These are phyloP conservation scores for Alternaria rosae DNA, from an alignment of 2,329 filamentous ascomycete species.

Conservation along the genomic window DNA sequence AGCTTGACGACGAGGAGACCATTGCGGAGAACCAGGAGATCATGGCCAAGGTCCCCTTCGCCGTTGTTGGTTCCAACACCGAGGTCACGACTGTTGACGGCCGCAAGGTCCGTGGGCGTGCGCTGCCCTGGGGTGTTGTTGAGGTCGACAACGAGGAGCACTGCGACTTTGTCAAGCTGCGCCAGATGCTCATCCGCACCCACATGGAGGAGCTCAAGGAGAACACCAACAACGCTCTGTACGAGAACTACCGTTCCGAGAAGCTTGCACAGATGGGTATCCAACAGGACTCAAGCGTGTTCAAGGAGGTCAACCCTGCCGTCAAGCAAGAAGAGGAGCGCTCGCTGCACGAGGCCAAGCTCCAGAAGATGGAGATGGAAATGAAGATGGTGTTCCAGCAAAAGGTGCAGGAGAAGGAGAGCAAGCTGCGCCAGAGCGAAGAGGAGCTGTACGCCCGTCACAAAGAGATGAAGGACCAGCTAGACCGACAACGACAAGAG, in stretches of 20 bases:
- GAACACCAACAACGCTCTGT: constrained; percentile 98
- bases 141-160: constrained; percentile 99
- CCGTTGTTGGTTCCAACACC: constrained; percentile 94
- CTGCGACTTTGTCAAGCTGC: constrained; percentile 99
- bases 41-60: constrained; percentile 99
- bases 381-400: constrained; percentile 99
- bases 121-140: constrained; percentile 98
- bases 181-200: constrained; percentile 99
- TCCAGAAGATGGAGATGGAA: constrained; percentile 99
- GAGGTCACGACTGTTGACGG: constrained; percentile 92
- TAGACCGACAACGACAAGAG: constrained; percentile 92
- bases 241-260: constrained; percentile 99
- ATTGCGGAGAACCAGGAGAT: constrained; percentile 99
- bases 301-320: constrained; percentile 99
- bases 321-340: constrained; percentile 99
- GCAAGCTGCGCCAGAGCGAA: constrained; percentile 99
- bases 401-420: constrained; percentile 99
- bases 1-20: constrained; percentile 98
- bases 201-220: constrained; percentile 99
- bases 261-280: constrained; percentile 99
- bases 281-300: constrained; percentile 96
- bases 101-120: constrained; percentile 92
- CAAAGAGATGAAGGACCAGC: constrained; percentile 99
- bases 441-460: constrained; percentile 98
- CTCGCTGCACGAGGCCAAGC: constrained; percentile 97